Evolutionary conservation across 2,329 filamentous ascomycete genomes (phyloP), one percentile per base, ranked within the genome.

Genomic region (Cryoendolithus antarcticus): DNA sequence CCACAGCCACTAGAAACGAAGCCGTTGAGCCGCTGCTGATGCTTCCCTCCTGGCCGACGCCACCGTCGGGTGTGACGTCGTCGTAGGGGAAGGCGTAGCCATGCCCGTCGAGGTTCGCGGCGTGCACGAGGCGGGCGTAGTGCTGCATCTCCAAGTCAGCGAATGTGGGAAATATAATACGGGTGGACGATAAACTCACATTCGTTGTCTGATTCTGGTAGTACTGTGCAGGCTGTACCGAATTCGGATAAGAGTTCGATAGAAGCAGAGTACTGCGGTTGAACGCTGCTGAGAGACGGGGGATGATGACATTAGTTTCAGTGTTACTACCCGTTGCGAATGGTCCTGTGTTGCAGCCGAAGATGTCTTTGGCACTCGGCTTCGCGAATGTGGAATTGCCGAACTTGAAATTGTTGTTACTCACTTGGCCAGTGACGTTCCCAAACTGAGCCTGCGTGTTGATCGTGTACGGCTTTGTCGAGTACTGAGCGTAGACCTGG

Each of bases 211-310:
- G 12, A 31, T 49, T 46, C 28, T 44, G 44, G 35, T 57, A 59
- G 39, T 57, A 59, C 44, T 56, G 51, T 11, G 34, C 30, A 15
- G 54, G 44, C 7, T 38, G 43, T 9, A 47, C 48, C 6, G 50
- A 49, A 39, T 67, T 41, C 48, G 65, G 53, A 48, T 61, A 44
- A 50, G 45, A 49, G 13, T 57, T 57, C 9, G 59, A 54, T 4
- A 60, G 53, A 36, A 82, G 60, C 44, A 91, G 60, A 8, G 80
- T 88, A 28, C 73, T 77, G 13, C 84, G 71, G 60, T 88, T 86
- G 52, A 89, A 74, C 1, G 80, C 82, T 1, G 84, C 83, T 0
- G 80, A 73, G 9, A 91, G 62, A n/a, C 84, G 70, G 0, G 85
- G 81, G 6, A 78, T 77, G 40, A 88, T 72, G 31, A 77, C 77